These are phyloP conservation scores for Calocybe gangraenosa DNA, from an alignment of 768 basidiomycete genomes.

Conservation along the genomic window DNA sequence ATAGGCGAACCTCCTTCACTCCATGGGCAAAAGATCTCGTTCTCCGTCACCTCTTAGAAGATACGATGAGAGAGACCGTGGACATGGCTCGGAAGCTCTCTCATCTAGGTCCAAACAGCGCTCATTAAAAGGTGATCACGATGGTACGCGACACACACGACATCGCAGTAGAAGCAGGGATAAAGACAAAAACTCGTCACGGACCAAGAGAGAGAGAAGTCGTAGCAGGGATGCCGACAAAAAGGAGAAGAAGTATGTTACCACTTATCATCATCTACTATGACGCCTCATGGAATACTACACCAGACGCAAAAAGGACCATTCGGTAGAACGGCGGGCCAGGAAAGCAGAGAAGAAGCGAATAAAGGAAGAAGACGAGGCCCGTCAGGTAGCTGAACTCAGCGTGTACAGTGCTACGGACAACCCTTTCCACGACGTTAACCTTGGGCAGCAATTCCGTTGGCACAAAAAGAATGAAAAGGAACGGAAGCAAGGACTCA, in stretches of 20 bases:
- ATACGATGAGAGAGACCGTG: constrained; percentile 33
- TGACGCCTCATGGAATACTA: background rate
- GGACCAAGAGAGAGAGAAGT: constrained; percentile 30
- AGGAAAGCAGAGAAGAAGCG: constrained; percentile 88
- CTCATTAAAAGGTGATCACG: constrained; percentile 26
- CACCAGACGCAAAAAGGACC: constrained; percentile 75
- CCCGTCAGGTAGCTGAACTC: constrained; percentile 88
- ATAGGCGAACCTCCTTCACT: background rate
- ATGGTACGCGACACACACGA: constrained; percentile 24
- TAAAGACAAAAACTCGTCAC: constrained; percentile 18
- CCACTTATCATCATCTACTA: background rate
- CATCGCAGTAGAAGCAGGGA: constrained; percentile 22
- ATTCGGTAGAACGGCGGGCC: constrained; percentile 79
- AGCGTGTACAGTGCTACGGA: constrained; percentile 95
- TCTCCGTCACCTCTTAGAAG: constrained; percentile 46
- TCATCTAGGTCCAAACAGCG: constrained; percentile 30
- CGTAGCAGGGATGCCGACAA: constrained; percentile 34
- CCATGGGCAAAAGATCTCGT: constrained; percentile 48
- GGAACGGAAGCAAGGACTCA: constrained; percentile 85
- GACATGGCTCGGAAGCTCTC: constrained; percentile 29
- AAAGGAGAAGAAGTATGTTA: constrained; percentile 43
- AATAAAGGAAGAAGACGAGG: constrained; percentile 82
- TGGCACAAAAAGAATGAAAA: constrained; percentile 99
- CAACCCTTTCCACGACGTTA: constrained; percentile 98
- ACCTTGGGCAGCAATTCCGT: constrained; percentile 92